Conservation (phyloP, 768 basidiomycete species). For the Xerocomus potaroensis region DNA sequence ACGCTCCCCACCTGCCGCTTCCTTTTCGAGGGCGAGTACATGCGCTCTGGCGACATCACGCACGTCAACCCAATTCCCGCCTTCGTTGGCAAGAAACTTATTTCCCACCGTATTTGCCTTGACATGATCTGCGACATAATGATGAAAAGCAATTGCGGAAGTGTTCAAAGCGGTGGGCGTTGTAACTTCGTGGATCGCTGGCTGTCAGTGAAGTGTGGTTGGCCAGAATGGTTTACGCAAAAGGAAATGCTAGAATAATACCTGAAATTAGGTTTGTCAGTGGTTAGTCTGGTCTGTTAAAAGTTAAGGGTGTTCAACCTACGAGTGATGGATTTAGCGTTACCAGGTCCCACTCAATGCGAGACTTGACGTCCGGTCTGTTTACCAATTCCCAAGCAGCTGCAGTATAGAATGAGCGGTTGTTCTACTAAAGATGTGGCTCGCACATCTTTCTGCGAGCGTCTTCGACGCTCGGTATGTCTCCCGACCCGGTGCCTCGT, state of each 20-base stretch:
- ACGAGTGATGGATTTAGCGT: slow-evolving; percentile 39
- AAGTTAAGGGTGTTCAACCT: too few relatives aligned
- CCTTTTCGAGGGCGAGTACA: slow-evolving; percentile 45
- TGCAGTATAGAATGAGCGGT: slow-evolving; percentile 5
- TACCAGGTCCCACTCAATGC: slow-evolving; percentile 37
- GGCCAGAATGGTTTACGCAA: background rate
- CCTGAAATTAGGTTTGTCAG: slow-evolving; percentile 11
- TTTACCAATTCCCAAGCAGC: slow-evolving; percentile 49
- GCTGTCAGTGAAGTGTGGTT: slow-evolving; percentile 23
- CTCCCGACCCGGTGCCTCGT: slow-evolving; percentile 29
- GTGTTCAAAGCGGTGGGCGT: slow-evolving; percentile 35
- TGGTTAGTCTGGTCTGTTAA: background rate
- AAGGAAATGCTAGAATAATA: slow-evolving; percentile 13
- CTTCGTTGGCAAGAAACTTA: slow-evolving; percentile 20
- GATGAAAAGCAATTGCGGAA: slow-evolving; percentile 35
- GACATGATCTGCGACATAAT: slow-evolving; percentile 25
- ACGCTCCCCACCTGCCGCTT: slow-evolving; percentile 52
- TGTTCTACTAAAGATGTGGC: background rate
- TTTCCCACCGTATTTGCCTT: slow-evolving; percentile 21
- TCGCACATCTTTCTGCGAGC: slow-evolving; percentile 54
- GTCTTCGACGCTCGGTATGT: slow-evolving; percentile 64
- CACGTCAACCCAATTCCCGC: slow-evolving; percentile 45
- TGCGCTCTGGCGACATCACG: slow-evolving; percentile 56
- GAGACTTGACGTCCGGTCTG: slow-evolving; percentile 24
- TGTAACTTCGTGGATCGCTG: slow-evolving; percentile 39